phyloP scores from a whole-genome alignment of 768 basidiomycete genomes.

The Infundibulicybe gibba region DNA sequence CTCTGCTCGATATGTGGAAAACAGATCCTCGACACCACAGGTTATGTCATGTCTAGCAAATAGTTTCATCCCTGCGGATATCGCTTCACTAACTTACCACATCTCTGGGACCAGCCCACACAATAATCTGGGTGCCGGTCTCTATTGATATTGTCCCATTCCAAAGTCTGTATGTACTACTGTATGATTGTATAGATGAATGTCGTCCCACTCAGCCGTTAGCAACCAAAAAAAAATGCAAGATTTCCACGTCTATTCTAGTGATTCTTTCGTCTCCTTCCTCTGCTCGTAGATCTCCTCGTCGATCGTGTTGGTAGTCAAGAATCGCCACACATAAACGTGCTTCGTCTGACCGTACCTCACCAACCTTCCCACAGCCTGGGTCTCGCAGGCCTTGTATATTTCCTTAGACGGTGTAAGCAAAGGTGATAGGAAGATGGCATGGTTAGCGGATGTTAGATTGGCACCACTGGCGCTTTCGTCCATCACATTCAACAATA shows the following conservation, averaged over 20 bases:
- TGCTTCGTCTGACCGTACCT: conserved; percentile 80
- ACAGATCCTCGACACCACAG: conserved; percentile 77
- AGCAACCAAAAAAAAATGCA: no score
- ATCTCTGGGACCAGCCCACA: no score
- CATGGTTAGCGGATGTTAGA: conserved; percentile 90
- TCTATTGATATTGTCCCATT: not conserved
- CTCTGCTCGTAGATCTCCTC: conserved; percentile 72
- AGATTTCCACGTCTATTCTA: no score
- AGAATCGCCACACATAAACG: conserved; percentile 80
- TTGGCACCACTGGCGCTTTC: conserved; percentile 95
- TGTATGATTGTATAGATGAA: not conserved
- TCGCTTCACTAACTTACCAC: conserved; percentile 2
- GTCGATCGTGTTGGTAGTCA: conserved; percentile 88
- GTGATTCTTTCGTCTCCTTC: conserved; percentile 17
- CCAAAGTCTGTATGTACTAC: conserved; percentile 2
- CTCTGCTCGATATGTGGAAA: conserved; percentile 87
- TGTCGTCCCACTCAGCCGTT: no score
- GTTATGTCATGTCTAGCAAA: conserved; percentile 85
- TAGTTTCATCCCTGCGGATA: conserved; percentile 25
- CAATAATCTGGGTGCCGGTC: no score
- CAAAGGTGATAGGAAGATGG: conserved; percentile 91
- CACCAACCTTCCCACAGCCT: conserved; percentile 80
- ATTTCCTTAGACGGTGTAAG: conserved; percentile 79
- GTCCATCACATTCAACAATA: conserved; percentile 90
- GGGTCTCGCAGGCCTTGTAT: conserved; percentile 80